phyloP scores from a whole-genome alignment of 2,329 filamentous ascomycete genomes.

The Epicoccum sorghinum region DNA sequence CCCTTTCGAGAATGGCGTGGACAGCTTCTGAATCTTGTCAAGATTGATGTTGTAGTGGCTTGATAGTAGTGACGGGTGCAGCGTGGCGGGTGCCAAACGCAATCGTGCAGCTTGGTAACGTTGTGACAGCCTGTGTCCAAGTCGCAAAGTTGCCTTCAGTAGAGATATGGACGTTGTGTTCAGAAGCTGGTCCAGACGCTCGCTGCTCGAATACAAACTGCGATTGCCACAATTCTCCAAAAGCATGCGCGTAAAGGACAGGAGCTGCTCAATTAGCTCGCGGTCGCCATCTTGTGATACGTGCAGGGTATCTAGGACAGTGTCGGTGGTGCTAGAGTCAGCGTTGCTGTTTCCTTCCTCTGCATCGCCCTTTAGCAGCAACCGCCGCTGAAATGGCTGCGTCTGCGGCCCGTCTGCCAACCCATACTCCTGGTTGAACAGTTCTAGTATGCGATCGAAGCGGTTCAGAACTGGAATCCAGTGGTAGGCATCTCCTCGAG shows the following conservation, averaged over 20 bases:
- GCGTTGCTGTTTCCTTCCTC: conserved; percentile 46
- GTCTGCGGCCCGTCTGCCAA: conserved; percentile 81
- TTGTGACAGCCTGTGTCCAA: conserved; percentile 86
- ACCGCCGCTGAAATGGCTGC: conserved; percentile 71
- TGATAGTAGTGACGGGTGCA: conserved; percentile 75
- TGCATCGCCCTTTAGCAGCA: conserved; percentile 66
- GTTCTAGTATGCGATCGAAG: conserved; percentile 86
- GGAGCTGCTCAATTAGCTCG: conserved; percentile 76
- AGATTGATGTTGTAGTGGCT: conserved; percentile 79
- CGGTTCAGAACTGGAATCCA: conserved; percentile 95
- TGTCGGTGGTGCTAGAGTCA: conserved; percentile 53
- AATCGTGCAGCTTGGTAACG: conserved; percentile 90
- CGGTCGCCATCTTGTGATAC: conserved; percentile 79
- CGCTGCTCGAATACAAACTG: conserved; percentile 93
- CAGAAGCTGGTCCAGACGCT: conserved; percentile 84
- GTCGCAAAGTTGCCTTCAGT: conserved; percentile 76
- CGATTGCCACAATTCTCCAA: conserved; percentile 96
- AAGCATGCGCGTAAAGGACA: conserved; percentile 85
- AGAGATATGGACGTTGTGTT: conserved; percentile 84
- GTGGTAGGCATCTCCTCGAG: conserved; percentile 93
- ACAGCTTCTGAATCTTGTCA: conserved; percentile 83
- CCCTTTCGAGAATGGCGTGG: conserved; percentile 79
- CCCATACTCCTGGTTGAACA: conserved; percentile 80
- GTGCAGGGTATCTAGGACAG: conserved; percentile 59
- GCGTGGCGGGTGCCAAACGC: conserved; percentile 67